Evolutionary conservation across 176 grass and related monocot genomes (phyloP).

Genomic region (Hordeum vulgare): DNA sequence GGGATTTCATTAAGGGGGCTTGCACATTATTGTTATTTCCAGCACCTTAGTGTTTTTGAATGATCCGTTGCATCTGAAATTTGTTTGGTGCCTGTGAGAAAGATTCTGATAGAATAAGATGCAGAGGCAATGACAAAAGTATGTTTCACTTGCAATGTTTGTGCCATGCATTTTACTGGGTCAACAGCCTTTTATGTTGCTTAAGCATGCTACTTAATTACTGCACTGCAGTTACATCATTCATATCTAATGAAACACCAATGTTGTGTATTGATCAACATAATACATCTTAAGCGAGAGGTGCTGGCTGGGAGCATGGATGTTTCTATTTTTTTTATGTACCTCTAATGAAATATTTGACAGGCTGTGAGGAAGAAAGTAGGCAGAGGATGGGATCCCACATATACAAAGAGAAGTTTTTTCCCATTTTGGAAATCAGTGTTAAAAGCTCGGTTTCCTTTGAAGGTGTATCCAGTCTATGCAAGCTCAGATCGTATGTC

Average conservation of each 20-base stretch:
- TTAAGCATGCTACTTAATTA: neutral
- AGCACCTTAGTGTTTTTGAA: neutral
- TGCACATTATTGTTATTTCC: neutral
- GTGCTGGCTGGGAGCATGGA: neutral
- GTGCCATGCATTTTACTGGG: too few species aligned
- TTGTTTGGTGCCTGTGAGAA: neutral
- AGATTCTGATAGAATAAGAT: neutral
- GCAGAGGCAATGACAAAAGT: neutral
- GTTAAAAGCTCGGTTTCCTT: neutral
- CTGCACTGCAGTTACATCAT: neutral
- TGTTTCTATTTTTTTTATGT: neutral
- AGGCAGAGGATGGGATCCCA: neutral
- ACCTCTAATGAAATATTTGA: neutral
- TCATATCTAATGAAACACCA: neutral
- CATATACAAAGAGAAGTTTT: neutral
- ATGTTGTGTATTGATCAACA: neutral
- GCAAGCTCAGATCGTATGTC: neutral
- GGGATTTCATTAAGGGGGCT: neutral
- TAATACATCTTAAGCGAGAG: neutral
- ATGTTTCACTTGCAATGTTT: neutral
- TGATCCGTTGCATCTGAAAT: too few species aligned
- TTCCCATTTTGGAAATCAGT: neutral
- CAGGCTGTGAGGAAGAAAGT: neutral
- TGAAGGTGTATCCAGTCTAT: conserved; percentile 7
- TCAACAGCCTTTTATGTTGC: neutral